Percentiles rank a stretch among this genome's conserved stretches.
These are phyloP conservation scores for Fomitopsis schrenkii DNA, from an alignment of 1,284 basidiomycete genomes.

Conservation along the genomic window DNA sequence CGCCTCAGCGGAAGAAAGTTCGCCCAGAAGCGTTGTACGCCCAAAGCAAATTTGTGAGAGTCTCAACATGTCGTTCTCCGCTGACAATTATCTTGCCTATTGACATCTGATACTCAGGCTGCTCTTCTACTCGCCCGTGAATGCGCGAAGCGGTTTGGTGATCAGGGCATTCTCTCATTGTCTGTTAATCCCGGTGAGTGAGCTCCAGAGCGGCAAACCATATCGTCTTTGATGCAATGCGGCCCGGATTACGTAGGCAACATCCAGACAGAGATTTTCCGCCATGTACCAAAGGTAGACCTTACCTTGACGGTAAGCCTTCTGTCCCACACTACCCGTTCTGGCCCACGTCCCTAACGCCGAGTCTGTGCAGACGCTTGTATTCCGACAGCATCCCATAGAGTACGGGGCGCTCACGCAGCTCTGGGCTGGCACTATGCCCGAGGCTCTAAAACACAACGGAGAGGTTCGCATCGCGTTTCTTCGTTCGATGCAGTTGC, in stretches of 20 bases:
- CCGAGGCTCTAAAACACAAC: conserved; percentile 18
- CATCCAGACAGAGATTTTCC: conserved; percentile 5
- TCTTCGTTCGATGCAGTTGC: background rate
- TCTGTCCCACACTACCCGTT: too few species aligned
- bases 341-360: background rate
- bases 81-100: background rate
- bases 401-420: conserved; percentile 19
- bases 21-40: conserved; percentile 13
- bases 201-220: background rate
- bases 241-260: conserved; percentile 9
- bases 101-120: conserved; percentile 27
- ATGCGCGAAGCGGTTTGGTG: conserved; percentile 43
- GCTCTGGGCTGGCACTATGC: conserved; percentile 23
- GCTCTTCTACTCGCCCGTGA: conserved; percentile 46
- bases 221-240: background rate
- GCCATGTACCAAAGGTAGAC: conserved; percentile 7
- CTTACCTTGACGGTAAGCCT: background rate
- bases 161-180: conserved; percentile 45
- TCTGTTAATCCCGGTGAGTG: conserved; percentile 36
- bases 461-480: conserved; percentile 11
- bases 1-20: conserved; percentile 11
- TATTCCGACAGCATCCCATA: conserved; percentile 10
- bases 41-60: conserved; percentile 32
- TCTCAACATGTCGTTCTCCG: background rate
- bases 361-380: background rate